phyloP scores from a whole-genome alignment of 2,329 filamentous ascomycete species.

The Pseudopyrenochaeta lycopersici region DNA sequence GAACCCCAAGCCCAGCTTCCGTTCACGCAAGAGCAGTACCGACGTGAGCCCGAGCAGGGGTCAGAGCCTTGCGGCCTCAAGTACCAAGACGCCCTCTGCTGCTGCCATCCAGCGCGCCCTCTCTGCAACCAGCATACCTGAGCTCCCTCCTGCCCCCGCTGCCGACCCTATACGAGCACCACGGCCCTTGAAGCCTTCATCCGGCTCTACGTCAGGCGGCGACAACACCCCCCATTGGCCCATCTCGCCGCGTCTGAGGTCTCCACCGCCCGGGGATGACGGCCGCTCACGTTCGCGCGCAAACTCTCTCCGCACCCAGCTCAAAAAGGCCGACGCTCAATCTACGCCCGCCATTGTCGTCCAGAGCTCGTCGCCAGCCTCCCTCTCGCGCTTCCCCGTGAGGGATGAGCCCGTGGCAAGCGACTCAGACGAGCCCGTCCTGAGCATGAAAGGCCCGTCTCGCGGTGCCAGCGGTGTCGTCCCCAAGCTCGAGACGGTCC shows the following conservation, averaged over 20 bases:
- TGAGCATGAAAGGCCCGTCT: conserved; percentile 51
- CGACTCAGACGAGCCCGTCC: conserved; percentile 49
- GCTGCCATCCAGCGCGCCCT: conserved; percentile 72
- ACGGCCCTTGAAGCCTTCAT: conserved; percentile 70
- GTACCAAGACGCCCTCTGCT: conserved; percentile 64
- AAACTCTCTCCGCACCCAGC: conserved; percentile 53
- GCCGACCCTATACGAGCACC: conserved; percentile 69
- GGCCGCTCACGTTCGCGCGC: conserved; percentile 50
- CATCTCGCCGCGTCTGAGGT: conserved; percentile 78
- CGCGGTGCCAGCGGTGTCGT: conserved; percentile 66
- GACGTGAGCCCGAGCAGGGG: conserved; percentile 53
- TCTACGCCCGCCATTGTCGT: conserved; percentile 56
- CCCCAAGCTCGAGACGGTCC: conserved; percentile 83
- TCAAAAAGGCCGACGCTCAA: conserved; percentile 39
- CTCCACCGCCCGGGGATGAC: conserved; percentile 66
- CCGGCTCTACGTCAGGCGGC: conserved; percentile 56
- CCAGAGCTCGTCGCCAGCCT: conserved; percentile 54
- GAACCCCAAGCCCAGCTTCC: conserved; percentile 37
- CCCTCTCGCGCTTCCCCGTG: conserved; percentile 39
- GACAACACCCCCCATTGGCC: conserved; percentile 74
- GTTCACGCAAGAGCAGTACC: conserved; percentile 56
- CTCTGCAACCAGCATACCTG: conserved; percentile 73
- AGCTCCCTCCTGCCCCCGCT: conserved; percentile 67
- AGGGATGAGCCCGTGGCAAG: conserved; percentile 39
- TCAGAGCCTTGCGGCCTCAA: conserved; percentile 42